phyloP scores from a whole-genome alignment of 805 yeast genomes.

The Starmerella vaccinii region DNA sequence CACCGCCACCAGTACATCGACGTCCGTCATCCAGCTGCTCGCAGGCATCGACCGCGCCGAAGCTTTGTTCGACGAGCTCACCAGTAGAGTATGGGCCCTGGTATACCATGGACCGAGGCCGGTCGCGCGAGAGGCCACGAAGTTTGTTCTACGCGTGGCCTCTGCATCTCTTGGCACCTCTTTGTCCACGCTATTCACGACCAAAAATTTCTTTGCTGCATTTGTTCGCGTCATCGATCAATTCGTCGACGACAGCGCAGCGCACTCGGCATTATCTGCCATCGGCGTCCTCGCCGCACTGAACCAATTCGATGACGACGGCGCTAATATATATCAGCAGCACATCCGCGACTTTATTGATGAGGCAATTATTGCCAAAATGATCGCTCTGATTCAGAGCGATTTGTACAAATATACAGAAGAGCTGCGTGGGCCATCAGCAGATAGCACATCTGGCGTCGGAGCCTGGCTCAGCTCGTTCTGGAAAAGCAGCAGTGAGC shows the following conservation, averaged over 20 bases:
- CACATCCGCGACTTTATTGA: constrained; percentile 35
- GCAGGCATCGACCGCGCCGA: constrained; percentile 33
- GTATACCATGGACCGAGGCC: constrained; percentile 20
- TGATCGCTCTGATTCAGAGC: constrained; percentile 25
- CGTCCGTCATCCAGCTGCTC: constrained; percentile 21
- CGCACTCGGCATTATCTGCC: constrained; percentile 30
- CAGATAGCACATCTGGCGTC: neutral
- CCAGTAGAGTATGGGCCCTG: constrained; percentile 25
- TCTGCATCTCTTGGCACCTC: constrained; percentile 24
- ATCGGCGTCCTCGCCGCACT: constrained; percentile 33
- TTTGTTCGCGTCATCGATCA: constrained; percentile 29
- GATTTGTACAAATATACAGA: constrained; percentile 1
- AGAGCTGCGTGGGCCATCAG: neutral
- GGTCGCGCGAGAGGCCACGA: constrained; percentile 12
- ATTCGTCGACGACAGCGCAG: constrained; percentile 24
- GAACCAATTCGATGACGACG: constrained; percentile 31
- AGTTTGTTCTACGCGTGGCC: constrained; percentile 26
- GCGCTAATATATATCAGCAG: constrained; percentile 30
- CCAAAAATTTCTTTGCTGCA: constrained; percentile 33
- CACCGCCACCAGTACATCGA: constrained; percentile 1
- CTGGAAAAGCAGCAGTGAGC: neutral
- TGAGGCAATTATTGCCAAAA: constrained; percentile 30
- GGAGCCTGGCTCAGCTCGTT: neutral
- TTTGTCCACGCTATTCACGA: constrained; percentile 29
- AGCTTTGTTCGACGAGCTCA: constrained; percentile 26